Conservation (phyloP, 192 early-diverging fungal species). For the Mortierella claussenii region DNA sequence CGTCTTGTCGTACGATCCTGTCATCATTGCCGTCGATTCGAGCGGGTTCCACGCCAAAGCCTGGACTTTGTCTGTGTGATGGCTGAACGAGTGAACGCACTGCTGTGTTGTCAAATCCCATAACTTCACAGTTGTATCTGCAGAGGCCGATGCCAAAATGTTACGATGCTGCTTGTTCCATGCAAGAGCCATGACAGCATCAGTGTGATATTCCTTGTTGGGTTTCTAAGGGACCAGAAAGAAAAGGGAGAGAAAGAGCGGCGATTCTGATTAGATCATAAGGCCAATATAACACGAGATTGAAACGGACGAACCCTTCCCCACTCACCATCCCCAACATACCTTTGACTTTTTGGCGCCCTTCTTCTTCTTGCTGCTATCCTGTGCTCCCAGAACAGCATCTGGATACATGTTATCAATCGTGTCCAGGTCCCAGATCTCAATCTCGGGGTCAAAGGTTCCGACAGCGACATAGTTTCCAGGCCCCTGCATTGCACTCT, state of each 20-base stretch:
- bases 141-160: slow-evolving; percentile 90
- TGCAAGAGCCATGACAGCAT: slow-evolving; percentile 93
- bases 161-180: slow-evolving; percentile 89
- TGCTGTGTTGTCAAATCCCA: slow-evolving; percentile 89
- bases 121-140: slow-evolving; percentile 96
- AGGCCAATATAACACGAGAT: too few species aligned
- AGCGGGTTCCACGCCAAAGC: slow-evolving; percentile 91
- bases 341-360: slow-evolving; percentile 62
- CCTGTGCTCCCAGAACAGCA: slow-evolving; percentile 81
- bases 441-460: slow-evolving; percentile 97
- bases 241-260: neutral
- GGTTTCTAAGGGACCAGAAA: too few species aligned
- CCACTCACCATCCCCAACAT: too few species aligned
- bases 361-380: slow-evolving; percentile 63
- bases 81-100: slow-evolving; percentile 81
- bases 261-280: neutral
- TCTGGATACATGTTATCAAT: slow-evolving; percentile 94
- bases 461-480: slow-evolving; percentile 97
- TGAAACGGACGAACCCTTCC: too few species aligned
- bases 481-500: slow-evolving; percentile 50
- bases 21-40: slow-evolving; percentile 87
- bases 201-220: slow-evolving; percentile 89
- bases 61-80: slow-evolving; percentile 93
- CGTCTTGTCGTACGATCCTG: slow-evolving; percentile 92
- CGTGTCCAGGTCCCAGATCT: slow-evolving; percentile 98